Base-by-base conservation (phyloP, 108 stramenopile genomes). In the Nitzschia sp. region DNA sequence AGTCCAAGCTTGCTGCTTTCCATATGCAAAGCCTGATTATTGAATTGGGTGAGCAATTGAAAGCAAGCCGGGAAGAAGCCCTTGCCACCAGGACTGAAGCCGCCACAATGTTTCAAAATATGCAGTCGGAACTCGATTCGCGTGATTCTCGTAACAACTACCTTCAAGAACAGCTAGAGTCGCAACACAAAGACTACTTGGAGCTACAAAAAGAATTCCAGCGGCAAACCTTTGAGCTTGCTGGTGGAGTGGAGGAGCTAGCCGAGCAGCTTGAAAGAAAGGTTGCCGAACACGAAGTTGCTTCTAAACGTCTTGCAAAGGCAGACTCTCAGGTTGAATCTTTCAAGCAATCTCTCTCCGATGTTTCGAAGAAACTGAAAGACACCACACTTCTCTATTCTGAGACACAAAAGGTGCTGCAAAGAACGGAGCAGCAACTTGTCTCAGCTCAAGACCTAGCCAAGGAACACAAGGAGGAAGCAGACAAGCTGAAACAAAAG, bases 171-270 rank as follows among this genome's bases (percentile, higher is more conserved):
- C 11, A 51, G 49, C 49, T 51, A 4, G 49, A 51, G n/a, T 51
- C 49, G 4, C 49, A 51, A 51, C 49, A 51, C 21, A 23, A 21
- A 19, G 49, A 51, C 19, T 51, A 51, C 49, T 17, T 51, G 49
- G 17, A 51, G 49, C 21, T 51, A 23, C 49, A 51, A 23, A 19
- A 51, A 23, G 49, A 51, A 23, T 51, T 51, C n/a, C 49, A 51
- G 19, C 8, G n/a, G 13, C 49, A 51, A 8, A 51, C 11, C 21
- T 4, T 51, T 19, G 49, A 51, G n/a, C 49, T 51, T 51, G 49
- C 49, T 19, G 18, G 49, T 51, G n/a, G 49, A 8, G 49, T 51
- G 17, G 49, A 51, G 21, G 49, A 51, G 13, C 4, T 51, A 23
- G 49, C 49, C 4, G 49, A 8, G 21, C 8, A 51, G 21, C 49